A percentile compares a stretch with the other conserved stretches of the same genome.
These are phyloP conservation scores for Wallacemonas sp. DNA, from an alignment of 208 protist species.

Conservation along the genomic window DNA sequence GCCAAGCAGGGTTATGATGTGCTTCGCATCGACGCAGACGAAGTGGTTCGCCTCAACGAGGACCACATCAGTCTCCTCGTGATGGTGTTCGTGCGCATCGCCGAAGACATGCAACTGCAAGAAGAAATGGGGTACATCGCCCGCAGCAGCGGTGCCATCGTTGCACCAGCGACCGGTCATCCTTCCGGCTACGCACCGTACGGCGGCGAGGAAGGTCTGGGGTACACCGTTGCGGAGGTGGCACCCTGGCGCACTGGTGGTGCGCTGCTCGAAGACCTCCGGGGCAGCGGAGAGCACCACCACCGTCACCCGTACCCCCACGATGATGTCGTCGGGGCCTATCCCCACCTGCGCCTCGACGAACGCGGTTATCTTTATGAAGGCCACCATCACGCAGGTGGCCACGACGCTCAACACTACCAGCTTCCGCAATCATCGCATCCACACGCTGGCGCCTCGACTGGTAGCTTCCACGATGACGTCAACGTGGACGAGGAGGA, in stretches of 20 bases:
- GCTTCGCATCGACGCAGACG: constrained; percentile 55
- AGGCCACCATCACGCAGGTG: not conserved
- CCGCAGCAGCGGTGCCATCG: constrained; percentile 8
- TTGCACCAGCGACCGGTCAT: constrained; percentile 1
- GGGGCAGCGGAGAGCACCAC: not conserved
- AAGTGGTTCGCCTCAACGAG: constrained; percentile 78
- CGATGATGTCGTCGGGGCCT: not conserved
- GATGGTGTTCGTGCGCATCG: constrained; percentile 72
- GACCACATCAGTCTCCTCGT: constrained; percentile 83
- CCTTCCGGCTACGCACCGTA: not conserved
- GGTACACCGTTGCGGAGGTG: constrained; percentile 50
- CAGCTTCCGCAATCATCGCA: constrained; percentile 6
- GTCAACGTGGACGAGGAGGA: constrained; percentile 12
- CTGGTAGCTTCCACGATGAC: constrained; percentile 10
- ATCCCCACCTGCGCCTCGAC: no score
- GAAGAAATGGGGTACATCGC: constrained; percentile 2
- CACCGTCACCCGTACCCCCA: not conserved
- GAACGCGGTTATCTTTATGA: constrained; percentile 1
- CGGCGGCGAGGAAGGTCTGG: constrained; percentile 18
- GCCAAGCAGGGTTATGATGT: constrained; percentile 52
- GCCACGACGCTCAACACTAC: not conserved
- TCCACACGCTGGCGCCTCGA: not conserved
- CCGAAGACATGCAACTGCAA: constrained; percentile 29
- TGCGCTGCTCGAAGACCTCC: not conserved
- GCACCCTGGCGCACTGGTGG: constrained; percentile 7